These are phyloP conservation scores for Ophiostoma ulmi DNA, from an alignment of 2,329 filamentous ascomycete species.

Conservation along the genomic window DNA sequence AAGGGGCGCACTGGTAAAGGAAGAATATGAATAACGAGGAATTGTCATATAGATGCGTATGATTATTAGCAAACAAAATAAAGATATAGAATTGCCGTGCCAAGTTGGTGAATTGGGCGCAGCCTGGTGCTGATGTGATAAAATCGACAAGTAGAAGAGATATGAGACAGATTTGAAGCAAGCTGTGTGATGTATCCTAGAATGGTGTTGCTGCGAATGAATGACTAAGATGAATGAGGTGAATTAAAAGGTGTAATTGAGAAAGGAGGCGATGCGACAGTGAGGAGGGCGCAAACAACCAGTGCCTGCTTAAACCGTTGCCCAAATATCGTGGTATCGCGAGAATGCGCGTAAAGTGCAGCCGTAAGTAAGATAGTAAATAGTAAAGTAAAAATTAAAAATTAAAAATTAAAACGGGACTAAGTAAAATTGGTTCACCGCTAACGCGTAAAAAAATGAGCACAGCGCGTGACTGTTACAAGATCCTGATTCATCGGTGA, in stretches of 20 bases:
- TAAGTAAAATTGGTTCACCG: neutral
- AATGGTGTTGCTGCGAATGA: neutral
- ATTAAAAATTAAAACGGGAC: neutral
- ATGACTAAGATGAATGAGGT: neutral
- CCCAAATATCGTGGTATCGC: neutral
- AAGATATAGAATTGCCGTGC: neutral
- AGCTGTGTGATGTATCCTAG: neutral
- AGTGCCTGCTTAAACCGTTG: neutral
- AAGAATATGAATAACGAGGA: neutral
- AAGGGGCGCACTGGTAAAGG: neutral
- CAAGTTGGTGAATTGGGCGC: neutral
- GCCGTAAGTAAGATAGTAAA: neutral
- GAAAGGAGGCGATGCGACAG: neutral
- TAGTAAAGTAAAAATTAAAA: neutral
- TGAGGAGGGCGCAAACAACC: neutral
- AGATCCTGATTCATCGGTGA: neutral
- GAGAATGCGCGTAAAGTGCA: neutral
- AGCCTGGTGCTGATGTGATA: neutral
- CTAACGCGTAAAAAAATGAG: neutral
- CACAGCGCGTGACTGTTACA: neutral
- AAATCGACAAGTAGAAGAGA: neutral
- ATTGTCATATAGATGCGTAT: neutral
- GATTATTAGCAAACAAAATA: neutral
- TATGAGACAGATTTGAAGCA: neutral
- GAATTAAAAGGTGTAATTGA: neutral